phyloP scores from a whole-genome alignment of 129 eudicot species.

The Lactuca sativa region DNA sequence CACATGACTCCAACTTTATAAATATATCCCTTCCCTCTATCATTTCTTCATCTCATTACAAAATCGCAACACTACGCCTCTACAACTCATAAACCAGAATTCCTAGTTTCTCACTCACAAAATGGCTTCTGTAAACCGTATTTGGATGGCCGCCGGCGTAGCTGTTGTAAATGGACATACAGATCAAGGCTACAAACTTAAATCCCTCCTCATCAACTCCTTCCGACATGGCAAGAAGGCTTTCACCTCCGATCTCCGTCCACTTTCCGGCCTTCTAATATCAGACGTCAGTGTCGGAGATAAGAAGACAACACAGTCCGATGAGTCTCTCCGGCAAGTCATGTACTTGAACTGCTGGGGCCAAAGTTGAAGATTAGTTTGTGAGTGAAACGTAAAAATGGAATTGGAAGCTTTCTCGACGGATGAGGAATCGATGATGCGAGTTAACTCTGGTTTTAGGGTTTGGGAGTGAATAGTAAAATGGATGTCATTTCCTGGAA shows the following conservation, averaged over 20 bases:
- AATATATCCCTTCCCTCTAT: too few relatives aligned
- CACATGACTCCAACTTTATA: too few relatives aligned
- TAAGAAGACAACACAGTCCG: slow-evolving; percentile 39
- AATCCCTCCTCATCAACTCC: too few relatives aligned
- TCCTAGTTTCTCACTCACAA: not conserved
- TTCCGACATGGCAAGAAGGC: not conserved
- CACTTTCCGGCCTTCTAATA: slow-evolving; percentile 30
- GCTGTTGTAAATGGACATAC: slow-evolving; percentile 53
- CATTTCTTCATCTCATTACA: too few relatives aligned
- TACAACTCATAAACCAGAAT: too few relatives aligned
- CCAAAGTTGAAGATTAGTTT: slow-evolving; percentile 26
- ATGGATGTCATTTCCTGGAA: too few relatives aligned
- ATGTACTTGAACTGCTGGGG: slow-evolving; percentile 70
- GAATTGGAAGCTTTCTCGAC: not conserved
- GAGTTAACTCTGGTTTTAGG: too few relatives aligned
- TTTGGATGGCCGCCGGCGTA: slow-evolving; percentile 43
- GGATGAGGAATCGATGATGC: too few relatives aligned
- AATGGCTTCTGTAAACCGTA: slow-evolving; percentile 44
- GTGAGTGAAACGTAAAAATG: not conserved
- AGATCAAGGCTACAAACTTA: slow-evolving; percentile 17
- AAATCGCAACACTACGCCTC: too few relatives aligned
- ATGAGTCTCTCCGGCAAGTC: slow-evolving; percentile 65
- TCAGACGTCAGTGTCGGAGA: slow-evolving; percentile 37
- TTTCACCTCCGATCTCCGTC: slow-evolving; percentile 48
- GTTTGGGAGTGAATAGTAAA: too few relatives aligned